These are phyloP conservation scores for Aureobasidium namibiae DNA, from an alignment of 2,329 filamentous ascomycete genomes.

Conservation along the genomic window DNA sequence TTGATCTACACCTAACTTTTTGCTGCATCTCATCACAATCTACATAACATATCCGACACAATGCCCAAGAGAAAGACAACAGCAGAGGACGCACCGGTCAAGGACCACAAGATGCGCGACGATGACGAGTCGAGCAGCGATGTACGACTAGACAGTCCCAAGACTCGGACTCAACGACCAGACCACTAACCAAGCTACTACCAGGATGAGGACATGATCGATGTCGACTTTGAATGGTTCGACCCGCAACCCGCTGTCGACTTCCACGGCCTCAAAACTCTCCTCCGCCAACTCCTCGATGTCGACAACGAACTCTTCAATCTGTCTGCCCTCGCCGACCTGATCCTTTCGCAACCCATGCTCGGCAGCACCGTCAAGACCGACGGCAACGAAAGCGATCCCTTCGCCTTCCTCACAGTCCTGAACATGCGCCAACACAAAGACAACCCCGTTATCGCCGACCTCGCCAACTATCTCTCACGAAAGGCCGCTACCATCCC, in stretches of 20 bases:
- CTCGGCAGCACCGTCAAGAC: constrained; percentile 94
- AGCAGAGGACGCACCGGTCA: constrained; percentile 38
- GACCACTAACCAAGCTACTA: not conserved
- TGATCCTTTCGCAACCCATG: constrained; percentile 77
- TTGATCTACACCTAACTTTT: constrained; percentile 1
- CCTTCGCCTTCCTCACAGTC: constrained; percentile 85
- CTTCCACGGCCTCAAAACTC: constrained; percentile 87
- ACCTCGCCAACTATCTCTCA: constrained; percentile 63
- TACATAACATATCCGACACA: constrained; percentile 16
- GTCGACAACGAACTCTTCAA: constrained; percentile 79
- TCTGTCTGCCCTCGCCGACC: constrained; percentile 74
- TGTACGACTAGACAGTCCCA: constrained; percentile 9
- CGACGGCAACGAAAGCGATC: constrained; percentile 87
- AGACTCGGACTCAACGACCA: not conserved
- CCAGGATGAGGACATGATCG: constrained; percentile 81
- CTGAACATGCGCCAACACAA: constrained; percentile 73
- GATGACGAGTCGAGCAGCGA: constrained; percentile 27
- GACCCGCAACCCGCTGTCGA: constrained; percentile 84
- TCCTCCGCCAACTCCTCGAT: constrained; percentile 87
- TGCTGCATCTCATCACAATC: not conserved
- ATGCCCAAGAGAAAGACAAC: constrained; percentile 46
- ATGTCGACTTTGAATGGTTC: constrained; percentile 99
- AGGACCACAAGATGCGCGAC: constrained; percentile 33
- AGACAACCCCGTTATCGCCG: constrained; percentile 62
- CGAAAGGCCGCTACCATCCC: constrained; percentile 45